phyloP scores from a whole-genome alignment of 345 rosid genomes.

The Salix suchowensis region DNA sequence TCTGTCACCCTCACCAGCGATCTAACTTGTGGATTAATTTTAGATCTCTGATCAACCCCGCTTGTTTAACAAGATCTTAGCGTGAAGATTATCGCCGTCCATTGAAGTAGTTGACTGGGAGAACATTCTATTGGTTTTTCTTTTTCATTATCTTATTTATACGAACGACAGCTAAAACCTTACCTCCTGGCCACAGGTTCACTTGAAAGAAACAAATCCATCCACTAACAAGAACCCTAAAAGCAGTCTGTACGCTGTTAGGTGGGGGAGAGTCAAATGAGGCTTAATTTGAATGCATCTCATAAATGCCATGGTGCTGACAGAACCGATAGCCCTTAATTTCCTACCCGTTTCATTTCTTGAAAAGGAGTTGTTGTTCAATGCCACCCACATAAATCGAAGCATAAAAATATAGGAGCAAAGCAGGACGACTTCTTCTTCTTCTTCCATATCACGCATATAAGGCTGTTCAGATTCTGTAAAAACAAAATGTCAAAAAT shows the following conservation, averaged over 20 bases:
- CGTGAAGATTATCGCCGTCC: constrained; percentile 10
- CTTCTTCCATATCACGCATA: not conserved
- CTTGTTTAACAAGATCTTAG: not conserved
- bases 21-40: not conserved
- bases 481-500: not conserved
- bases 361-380: constrained; percentile 23
- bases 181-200: constrained; percentile 10
- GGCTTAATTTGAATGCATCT: not conserved
- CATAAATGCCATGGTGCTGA: constrained; percentile 21
- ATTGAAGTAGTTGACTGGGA: not conserved
- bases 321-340: not conserved
- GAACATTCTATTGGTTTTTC: not conserved
- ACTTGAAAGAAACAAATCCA: constrained; percentile 17
- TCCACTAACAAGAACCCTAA: constrained; percentile 9
- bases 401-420: not conserved
- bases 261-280: constrained; percentile 16
- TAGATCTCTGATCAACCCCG: not conserved
- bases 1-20: not conserved
- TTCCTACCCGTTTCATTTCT: constrained; percentile 16
- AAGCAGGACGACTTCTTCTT: not conserved
- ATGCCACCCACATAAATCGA: constrained; percentile 23
- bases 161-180: constrained; percentile 6
- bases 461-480: constrained; percentile 11
- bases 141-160: not conserved
- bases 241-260: constrained; percentile 22